Conservation (phyloP, 2,329 filamentous ascomycete species). For the Fusarium coicis region DNA sequence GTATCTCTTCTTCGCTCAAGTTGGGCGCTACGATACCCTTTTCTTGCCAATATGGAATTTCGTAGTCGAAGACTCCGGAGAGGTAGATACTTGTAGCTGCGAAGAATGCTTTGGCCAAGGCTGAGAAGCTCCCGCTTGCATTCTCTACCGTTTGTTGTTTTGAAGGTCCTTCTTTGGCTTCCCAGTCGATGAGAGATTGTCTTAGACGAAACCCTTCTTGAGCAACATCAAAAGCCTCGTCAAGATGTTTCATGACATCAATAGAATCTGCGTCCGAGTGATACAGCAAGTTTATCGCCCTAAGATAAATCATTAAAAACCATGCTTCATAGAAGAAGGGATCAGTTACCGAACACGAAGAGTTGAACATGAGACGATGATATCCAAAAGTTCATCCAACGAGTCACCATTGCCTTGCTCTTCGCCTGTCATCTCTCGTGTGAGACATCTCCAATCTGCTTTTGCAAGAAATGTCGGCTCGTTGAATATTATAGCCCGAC, state of each 20-base stretch:
- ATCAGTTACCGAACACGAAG: conserved; percentile 46
- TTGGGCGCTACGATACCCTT: conserved; percentile 39
- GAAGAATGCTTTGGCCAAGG: conserved; percentile 42
- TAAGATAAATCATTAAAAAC: not conserved
- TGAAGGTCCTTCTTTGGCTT: rapidly evolving
- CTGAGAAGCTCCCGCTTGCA: conserved; percentile 12
- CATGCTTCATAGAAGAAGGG: rapidly evolving
- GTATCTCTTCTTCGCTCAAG: conserved; percentile 34
- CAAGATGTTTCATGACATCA: rapidly evolving
- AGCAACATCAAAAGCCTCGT: conserved; percentile 8
- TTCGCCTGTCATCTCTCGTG: not conserved
- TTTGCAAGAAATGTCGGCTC: conserved; percentile 42
- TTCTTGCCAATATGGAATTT: conserved; percentile 45
- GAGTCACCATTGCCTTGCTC: not conserved
- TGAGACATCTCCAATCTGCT: conserved; percentile 38
- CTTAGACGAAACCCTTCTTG: conserved; percentile 36
- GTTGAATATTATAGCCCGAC: conserved; percentile 48
- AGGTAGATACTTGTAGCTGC: conserved; percentile 52
- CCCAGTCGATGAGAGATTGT: conserved; percentile 28
- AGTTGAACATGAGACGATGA: conserved; percentile 47
- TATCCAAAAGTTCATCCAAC: conserved; percentile 45
- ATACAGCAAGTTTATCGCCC: conserved; percentile 10
- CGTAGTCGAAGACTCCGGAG: conserved; percentile 52
- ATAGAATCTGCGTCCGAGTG: rapidly evolving
- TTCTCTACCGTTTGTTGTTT: rapidly evolving